Conservation (phyloP, 2,329 filamentous ascomycete species). For the Xylaria sp. region DNA sequence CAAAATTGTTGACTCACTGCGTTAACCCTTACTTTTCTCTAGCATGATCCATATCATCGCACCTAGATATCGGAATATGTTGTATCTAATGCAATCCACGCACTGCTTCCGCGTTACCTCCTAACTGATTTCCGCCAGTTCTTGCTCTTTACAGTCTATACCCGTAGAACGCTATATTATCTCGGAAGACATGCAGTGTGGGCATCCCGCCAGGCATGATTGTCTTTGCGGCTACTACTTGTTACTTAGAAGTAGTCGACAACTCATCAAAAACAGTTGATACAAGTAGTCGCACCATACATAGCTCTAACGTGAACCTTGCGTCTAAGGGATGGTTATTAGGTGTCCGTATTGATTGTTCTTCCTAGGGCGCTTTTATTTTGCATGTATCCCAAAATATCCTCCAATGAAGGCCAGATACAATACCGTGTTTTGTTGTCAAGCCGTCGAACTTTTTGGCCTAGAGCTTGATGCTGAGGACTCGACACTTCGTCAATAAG, state of each 20-base stretch:
- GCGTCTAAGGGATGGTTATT: neutral
- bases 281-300: neutral
- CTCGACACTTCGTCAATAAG: neutral
- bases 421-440: no score
- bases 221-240: neutral
- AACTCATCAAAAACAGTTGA: neutral
- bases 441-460: neutral
- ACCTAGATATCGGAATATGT: neutral
- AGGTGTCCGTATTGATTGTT: no score
- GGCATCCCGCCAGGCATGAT: neutral
- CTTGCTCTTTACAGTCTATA: neutral
- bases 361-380: no score
- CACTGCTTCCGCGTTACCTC: neutral
- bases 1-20: neutral
- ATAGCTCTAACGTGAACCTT: neutral
- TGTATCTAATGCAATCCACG: neutral
- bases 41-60: neutral
- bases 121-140: neutral
- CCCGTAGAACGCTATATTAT: neutral
- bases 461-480: neutral
- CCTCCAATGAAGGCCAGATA: neutral
- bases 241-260: neutral
- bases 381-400: neutral
- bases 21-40: neutral
- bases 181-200: neutral